These are phyloP conservation scores for Xerocomellus intermedius DNA, from an alignment of 768 basidiomycete genomes.

Conservation along the genomic window DNA sequence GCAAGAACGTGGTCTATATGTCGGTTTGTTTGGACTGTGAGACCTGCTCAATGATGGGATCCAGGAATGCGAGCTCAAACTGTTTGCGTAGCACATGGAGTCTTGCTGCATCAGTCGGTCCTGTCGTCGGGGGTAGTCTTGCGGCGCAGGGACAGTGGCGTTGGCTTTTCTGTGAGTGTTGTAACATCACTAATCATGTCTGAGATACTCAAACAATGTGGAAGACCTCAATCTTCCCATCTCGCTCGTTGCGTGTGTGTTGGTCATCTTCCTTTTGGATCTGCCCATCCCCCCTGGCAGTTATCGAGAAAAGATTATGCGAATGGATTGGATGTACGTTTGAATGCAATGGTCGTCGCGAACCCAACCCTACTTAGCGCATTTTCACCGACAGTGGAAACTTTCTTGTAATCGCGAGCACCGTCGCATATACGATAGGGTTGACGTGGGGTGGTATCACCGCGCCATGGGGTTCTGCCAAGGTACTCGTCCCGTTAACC, in stretches of 20 bases:
- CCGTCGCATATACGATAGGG: neutral
- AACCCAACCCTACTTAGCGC: neutral
- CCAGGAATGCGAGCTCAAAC: neutral
- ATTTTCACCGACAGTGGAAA: neutral
- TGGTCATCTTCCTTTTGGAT: slow-evolving; percentile 32
- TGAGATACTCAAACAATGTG: neutral
- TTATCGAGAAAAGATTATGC: slow-evolving; percentile 32
- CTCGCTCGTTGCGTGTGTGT: slow-evolving; percentile 1
- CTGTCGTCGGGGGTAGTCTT: neutral
- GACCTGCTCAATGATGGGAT: neutral
- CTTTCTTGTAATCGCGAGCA: neutral
- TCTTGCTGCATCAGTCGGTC: neutral
- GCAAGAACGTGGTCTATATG: neutral
- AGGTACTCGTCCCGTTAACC: neutral
- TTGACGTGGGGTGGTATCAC: neutral
- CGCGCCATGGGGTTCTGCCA: neutral
- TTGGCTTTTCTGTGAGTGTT: neutral
- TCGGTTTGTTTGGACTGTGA: neutral
- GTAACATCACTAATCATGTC: neutral
- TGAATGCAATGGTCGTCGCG: neutral
- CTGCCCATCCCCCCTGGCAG: slow-evolving; percentile 34
- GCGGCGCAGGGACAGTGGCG: neutral
- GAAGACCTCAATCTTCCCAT: slow-evolving; percentile 40
- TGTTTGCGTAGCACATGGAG: neutral
- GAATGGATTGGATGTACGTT: slow-evolving; percentile 45